Evolutionary conservation across 176 grass and related monocot species (phyloP).

Genomic region (Phoenix roebelenii): DNA sequence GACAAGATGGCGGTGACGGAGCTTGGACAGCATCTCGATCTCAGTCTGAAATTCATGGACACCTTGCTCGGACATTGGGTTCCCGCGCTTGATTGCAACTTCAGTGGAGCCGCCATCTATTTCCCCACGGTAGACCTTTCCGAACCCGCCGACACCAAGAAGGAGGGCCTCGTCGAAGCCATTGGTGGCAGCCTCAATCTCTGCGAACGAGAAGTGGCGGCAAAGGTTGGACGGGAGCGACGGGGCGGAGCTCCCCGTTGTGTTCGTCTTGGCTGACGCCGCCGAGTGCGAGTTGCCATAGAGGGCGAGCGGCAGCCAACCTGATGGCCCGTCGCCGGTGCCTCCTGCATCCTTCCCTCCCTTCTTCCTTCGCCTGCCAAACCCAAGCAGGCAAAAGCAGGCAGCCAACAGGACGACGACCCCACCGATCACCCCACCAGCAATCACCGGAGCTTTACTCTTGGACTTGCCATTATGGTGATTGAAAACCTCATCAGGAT

Average conservation of each 20-base stretch:
- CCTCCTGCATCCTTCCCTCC: slow-evolving; percentile 43
- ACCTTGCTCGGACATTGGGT: slow-evolving; percentile 87
- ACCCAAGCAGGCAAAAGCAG: slow-evolving; percentile 39
- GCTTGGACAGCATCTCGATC: slow-evolving; percentile 91
- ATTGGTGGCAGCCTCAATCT: slow-evolving; percentile 77
- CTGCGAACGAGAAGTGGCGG: slow-evolving; percentile 79
- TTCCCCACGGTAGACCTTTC: slow-evolving; percentile 75
- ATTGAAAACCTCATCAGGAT: not conserved
- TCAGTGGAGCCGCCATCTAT: slow-evolving; percentile 63
- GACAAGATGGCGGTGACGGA: slow-evolving; percentile 81
- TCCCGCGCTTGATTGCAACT: slow-evolving; percentile 88
- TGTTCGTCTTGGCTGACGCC: slow-evolving; percentile 55
- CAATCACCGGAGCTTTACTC: slow-evolving; percentile 25
- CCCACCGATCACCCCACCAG: slow-evolving; percentile 50
- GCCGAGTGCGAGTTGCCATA: slow-evolving; percentile 77
- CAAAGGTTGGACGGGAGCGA: slow-evolving; percentile 85
- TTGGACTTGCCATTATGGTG: slow-evolving; percentile 20
- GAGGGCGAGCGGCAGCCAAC: slow-evolving; percentile 60
- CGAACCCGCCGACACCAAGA: slow-evolving; percentile 86
- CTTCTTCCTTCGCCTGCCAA: slow-evolving; percentile 32
- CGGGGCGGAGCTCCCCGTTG: slow-evolving; percentile 65
- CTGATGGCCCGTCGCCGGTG: slow-evolving; percentile 68
- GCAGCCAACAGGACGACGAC: slow-evolving; percentile 40
- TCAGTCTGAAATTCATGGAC: slow-evolving; percentile 89
- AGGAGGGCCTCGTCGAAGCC: slow-evolving; percentile 75